Base-by-base conservation (phyloP, 2,329 filamentous ascomycete genomes). In the Scleromitrula shiraiana region DNA sequence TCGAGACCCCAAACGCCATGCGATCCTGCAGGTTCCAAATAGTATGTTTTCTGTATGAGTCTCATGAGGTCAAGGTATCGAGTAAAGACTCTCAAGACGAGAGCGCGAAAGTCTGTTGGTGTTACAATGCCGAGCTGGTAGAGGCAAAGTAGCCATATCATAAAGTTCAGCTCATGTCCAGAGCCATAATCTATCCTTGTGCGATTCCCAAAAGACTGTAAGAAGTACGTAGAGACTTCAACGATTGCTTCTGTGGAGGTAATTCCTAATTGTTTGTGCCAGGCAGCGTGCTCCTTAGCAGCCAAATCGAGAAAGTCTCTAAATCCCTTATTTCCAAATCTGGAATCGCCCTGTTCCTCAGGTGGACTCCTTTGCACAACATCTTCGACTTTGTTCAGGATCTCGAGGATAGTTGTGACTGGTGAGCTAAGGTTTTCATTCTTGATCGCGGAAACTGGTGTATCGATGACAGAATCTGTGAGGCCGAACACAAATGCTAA, bases 1-100 rank as follows among this genome's bases (percentile, higher is more conserved):
- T 98, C 93, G 2, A 98, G 72, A 15, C 93, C 93, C 93, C 93
- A 98, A 20, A 98, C 93, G 33, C 93, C 93, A 65, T 98, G 93
- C 1, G 91, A 96, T 12, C 93, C 93, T 0, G 93, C 93, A 2
- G 93, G 93, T 62, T 98, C 93, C 42, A 98, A 82, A 62, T 98
- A 98, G 69, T 98, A 98, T 3, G 88, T 88, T 54, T 81, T 82
- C 66, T 98, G 93, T 14, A 97, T 77, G 20, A 77, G 74, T 46
- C 90, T 88, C 89, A 97, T 95, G 48, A 97, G 74, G 41, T 72
- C 69, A 38, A 98, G 78, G 64, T 98, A 98, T 44, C 81, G 80
- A 26, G 79, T 74, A 64, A 97, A 95, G 47, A 96, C 79, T 49
- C 78, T 72, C 39, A 97, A 77, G 2, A 88, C 80, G 20, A 97